phyloP scores from a whole-genome alignment of 2,329 filamentous ascomycete species.

The Claviceps spartinae region DNA sequence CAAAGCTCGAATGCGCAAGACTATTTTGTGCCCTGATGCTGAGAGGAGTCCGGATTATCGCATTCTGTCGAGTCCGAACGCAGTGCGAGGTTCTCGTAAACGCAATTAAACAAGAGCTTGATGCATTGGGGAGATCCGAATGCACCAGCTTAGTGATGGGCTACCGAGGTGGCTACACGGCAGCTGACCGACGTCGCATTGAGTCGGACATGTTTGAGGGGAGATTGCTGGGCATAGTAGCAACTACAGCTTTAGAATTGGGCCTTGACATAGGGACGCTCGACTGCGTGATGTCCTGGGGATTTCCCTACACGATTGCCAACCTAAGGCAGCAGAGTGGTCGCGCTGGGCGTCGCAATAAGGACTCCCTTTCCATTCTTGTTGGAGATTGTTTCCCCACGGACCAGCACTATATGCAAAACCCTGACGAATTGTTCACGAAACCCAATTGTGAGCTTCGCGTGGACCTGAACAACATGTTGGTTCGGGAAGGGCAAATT shows the following conservation, averaged over 20 bases:
- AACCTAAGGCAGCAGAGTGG: slow-evolving; percentile 93
- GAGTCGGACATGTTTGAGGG: slow-evolving; percentile 97
- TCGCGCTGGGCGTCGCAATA: slow-evolving; percentile 80
- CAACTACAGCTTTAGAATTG: slow-evolving; percentile 83
- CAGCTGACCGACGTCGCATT: slow-evolving; percentile 76
- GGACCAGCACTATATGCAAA: slow-evolving; percentile 95
- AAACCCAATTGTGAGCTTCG: slow-evolving; percentile 81
- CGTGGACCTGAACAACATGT: slow-evolving; percentile 82
- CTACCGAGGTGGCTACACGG: slow-evolving; percentile 88
- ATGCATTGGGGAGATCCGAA: slow-evolving; percentile 57
- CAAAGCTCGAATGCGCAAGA: slow-evolving; percentile 72
- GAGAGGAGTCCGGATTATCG: slow-evolving; percentile 79
- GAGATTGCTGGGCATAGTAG: slow-evolving; percentile 81
- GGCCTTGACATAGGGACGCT: slow-evolving; percentile 91
- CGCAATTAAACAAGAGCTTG: slow-evolving; percentile 67
- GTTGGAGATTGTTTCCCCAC: slow-evolving; percentile 82
- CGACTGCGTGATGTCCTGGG: slow-evolving; percentile 86
- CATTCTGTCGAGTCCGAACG: slow-evolving; percentile 79
- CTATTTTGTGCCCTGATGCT: slow-evolving; percentile 84
- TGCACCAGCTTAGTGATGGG: slow-evolving; percentile 77
- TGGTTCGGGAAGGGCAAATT: slow-evolving; percentile 84
- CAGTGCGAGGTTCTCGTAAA: slow-evolving; percentile 76
- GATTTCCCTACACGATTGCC: slow-evolving; percentile 90
- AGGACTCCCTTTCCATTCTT: slow-evolving; percentile 80
- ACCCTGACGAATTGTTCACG: slow-evolving; percentile 85